Base-by-base conservation (phyloP, 2,329 filamentous ascomycete species). In the Pestalotiopsis sp. region DNA sequence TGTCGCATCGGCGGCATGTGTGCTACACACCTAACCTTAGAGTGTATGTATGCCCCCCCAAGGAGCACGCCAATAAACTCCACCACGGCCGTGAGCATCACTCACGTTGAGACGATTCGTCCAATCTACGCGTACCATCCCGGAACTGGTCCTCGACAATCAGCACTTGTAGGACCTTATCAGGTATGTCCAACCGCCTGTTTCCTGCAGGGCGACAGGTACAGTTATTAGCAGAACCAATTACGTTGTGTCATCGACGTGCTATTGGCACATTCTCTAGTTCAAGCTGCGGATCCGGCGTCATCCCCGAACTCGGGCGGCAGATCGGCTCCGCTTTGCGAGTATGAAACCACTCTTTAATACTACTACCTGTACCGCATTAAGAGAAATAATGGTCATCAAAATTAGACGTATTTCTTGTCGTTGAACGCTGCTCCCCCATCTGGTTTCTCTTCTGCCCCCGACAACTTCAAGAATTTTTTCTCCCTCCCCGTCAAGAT, bases 401-500 rank as follows among this genome's bases (percentile, higher is more conserved):
- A 36, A 36, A 36, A 36, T 36, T 9, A 7, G 31, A 36, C 31
- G 31, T 36, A 36, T 36, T 36, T 36, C 31, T 36, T 36, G 31
- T 36, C 31, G 31, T 36, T 36, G 31, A 36, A 36, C 31, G 31
- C 9, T 58, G 20, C 17, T 25, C 36, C 23, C 23, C 23, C 27
- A 13, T 27, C 2, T 7, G 6, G 23, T 27, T 36, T 58, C 57
- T 27, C 57, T 20, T 27, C 27, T 36, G 13, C 5, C 12, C 56
- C 6, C 56, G 27, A 13, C 17, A 36, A n/a, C 25, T 27, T 6
- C 38, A n/a, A 64, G 25, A 14, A 17, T 20, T 49, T 49, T n/a
- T 20, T 14, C 3, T 23, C 20, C 27, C 27, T 52, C 7, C 11
- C 3, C 12, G 17, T 13, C 38, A 66, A 60, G 23, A 77, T 75